A percentile compares a stretch with the other conserved stretches of the same genome.
These are phyloP conservation scores for Ensete ventricosum DNA, from an alignment of 176 grass and related monocot genomes.

Conservation along the genomic window DNA sequence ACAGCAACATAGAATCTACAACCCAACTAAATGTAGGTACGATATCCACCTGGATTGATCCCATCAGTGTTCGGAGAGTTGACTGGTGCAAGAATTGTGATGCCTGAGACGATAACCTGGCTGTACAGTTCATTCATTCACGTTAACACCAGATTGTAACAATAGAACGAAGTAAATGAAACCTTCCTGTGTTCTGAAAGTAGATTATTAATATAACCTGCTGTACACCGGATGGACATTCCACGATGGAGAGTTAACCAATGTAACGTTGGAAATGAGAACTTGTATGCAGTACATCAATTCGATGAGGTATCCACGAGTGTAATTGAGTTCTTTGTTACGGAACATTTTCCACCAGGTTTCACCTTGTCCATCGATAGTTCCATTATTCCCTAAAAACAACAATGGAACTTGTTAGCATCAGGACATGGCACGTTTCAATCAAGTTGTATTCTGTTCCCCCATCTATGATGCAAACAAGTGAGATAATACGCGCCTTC, in stretches of 20 bases:
- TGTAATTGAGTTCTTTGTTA: slow-evolving; percentile 47
- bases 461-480: no score
- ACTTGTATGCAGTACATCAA: slow-evolving; percentile 40
- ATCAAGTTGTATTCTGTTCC: not conserved
- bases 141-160: not conserved
- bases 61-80: slow-evolving; percentile 5
- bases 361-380: slow-evolving; percentile 78
- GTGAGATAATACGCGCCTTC: no score
- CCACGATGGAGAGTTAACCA: slow-evolving; percentile 64
- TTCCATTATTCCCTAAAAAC: slow-evolving; percentile 49
- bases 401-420: no score
- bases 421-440: no score
- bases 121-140: not conserved
- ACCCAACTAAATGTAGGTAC: slow-evolving; percentile 7
- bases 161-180: not conserved
- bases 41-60: slow-evolving; percentile 40
- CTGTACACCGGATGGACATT: slow-evolving; percentile 84
- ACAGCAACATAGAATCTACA: not conserved
- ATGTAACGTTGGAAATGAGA: slow-evolving; percentile 69
- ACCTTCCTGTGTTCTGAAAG: not conserved
- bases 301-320: slow-evolving; percentile 74
- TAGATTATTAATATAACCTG: slow-evolving; percentile 33
- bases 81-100: no score
- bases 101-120: no score
- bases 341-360: slow-evolving; percentile 87